Evolutionary conservation across 176 grass and related monocot species (phyloP).

Genomic region (Hyparrhenia diplandra): DNA sequence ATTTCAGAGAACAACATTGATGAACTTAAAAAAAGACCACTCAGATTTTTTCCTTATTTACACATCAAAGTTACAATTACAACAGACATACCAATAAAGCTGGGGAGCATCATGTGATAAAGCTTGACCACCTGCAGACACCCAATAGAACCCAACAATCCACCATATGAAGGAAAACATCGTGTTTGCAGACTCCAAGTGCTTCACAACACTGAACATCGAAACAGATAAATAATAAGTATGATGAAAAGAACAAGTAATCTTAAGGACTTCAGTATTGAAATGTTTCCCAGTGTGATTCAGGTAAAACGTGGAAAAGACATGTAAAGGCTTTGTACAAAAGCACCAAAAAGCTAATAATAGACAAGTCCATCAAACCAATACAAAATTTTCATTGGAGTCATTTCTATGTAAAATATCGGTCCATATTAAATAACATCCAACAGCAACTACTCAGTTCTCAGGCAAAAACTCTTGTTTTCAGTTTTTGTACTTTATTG

Average conservation of each 20-base stretch:
- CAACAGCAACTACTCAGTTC: background rate
- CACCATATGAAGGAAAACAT: constrained; percentile 99
- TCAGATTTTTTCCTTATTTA: background rate
- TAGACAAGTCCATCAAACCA: background rate
- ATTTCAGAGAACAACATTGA: constrained; percentile 32
- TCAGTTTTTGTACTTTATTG: background rate
- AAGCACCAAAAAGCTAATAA: no score
- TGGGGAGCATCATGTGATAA: constrained; percentile 73
- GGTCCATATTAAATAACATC: background rate
- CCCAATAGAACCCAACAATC: constrained; percentile 96
- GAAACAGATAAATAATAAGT: constrained; percentile 10
- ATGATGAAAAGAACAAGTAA: background rate
- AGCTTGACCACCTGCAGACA: constrained; percentile 76
- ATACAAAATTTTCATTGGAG: background rate
- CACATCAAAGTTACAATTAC: constrained; percentile 6
- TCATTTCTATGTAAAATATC: background rate
- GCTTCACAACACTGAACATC: constrained; percentile 65
- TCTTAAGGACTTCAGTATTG: background rate
- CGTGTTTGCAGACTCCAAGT: constrained; percentile 93
- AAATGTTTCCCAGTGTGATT: background rate
- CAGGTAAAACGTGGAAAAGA: constrained; percentile 5
- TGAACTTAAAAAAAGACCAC: background rate
- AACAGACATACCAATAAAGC: constrained; percentile 81
- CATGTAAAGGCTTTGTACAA: background rate
- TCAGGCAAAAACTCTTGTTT: background rate